phyloP scores from a whole-genome alignment of 2,329 filamentous ascomycete genomes.

The Hortaea sp. region DNA sequence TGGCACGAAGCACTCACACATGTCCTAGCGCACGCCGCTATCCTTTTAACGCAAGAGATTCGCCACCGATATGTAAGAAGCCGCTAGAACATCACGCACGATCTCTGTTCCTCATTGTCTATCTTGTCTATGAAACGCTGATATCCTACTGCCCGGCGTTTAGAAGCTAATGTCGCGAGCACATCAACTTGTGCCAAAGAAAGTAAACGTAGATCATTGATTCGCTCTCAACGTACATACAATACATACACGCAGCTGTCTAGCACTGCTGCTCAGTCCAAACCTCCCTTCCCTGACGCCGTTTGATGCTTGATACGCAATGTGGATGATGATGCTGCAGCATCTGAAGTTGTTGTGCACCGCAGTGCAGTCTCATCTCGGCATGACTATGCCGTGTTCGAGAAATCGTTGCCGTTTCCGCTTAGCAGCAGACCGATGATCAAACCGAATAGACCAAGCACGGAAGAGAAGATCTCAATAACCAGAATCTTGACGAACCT shows the following conservation, averaged over 20 bases:
- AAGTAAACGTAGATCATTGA: no score
- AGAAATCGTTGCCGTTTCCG: slow-evolving; percentile 52
- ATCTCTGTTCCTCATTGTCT: no score
- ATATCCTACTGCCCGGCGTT: no score
- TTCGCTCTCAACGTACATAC: background rate
- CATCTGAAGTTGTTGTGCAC: background rate
- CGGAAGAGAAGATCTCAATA: slow-evolving; percentile 98
- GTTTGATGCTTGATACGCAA: background rate
- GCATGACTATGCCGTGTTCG: background rate
- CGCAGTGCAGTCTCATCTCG: background rate
- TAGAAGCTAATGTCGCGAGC: no score
- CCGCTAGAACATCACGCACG: no score
- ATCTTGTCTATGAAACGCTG: no score
- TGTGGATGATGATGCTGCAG: no score
- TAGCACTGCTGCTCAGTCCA: background rate
- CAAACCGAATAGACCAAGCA: slow-evolving; percentile 88
- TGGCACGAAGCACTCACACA: no score
- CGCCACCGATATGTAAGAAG: no score
- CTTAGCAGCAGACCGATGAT: slow-evolving; percentile 88
- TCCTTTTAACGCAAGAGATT: no score
- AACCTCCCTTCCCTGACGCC: background rate
- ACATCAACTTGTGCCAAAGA: no score
- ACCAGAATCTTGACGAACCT: slow-evolving; percentile 98
- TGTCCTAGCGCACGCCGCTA: no score
- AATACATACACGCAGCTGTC: background rate